Evolutionary conservation across 2,329 filamentous ascomycete genomes (phyloP).

Genomic region (Emergomyces orientalis): DNA sequence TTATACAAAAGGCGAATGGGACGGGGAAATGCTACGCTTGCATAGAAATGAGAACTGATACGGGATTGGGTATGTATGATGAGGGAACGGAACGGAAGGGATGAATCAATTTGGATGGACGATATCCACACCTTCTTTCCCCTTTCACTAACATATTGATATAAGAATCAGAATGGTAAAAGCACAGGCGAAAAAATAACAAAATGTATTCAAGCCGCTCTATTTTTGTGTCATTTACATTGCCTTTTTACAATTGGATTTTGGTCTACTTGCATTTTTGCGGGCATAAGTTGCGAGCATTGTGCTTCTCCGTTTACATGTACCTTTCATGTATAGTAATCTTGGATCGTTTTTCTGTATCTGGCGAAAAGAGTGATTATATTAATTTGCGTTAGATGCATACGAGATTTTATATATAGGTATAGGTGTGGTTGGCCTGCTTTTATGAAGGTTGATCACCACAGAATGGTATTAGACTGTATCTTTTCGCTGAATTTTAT

Average conservation of each 20-base stretch:
- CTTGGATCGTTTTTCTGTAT: not conserved
- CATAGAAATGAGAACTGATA: not conserved
- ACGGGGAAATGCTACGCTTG: not conserved
- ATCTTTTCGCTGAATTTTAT: not conserved
- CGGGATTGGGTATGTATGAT: not conserved
- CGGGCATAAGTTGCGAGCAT: not conserved
- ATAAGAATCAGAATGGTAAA: not conserved
- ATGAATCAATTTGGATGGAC: not conserved
- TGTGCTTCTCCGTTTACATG: not conserved
- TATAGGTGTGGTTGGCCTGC: not conserved
- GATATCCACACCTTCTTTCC: not conserved
- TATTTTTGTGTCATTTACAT: not conserved
- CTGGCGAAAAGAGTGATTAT: not conserved
- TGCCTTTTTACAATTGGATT: not conserved
- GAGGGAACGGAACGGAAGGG: not conserved
- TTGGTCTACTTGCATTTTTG: not conserved
- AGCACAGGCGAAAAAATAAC: not conserved
- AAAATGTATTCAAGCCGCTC: not conserved
- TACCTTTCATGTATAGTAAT: not conserved
- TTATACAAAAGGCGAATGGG: not conserved
- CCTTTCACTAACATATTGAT: not conserved
- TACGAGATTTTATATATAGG: not conserved
- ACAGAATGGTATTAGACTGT: not conserved
- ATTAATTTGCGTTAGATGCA: not conserved
- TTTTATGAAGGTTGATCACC: not conserved